Conservation (phyloP, 164 flowering plant genomes). For the Chimonanthus praecox region DNA sequence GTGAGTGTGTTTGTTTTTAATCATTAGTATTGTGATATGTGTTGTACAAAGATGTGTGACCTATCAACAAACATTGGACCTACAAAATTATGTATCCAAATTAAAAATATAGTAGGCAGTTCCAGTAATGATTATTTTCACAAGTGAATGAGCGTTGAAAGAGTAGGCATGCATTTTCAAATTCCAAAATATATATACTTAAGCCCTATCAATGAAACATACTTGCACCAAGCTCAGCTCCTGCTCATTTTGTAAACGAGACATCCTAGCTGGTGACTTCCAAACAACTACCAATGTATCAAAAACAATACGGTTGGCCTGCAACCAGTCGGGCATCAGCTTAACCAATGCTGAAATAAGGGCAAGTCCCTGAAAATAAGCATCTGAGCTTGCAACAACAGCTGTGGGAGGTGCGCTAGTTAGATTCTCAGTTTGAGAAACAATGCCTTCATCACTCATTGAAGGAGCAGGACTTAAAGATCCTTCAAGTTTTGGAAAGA, state of each 20-base stretch:
- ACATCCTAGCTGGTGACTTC: constrained; percentile 88
- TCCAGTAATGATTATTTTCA: not conserved
- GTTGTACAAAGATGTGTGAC: no score
- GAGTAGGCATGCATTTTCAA: not conserved
- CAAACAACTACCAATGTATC: constrained; percentile 83
- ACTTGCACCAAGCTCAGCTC: constrained; percentile 88
- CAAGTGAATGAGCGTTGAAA: not conserved
- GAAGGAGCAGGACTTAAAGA: constrained; percentile 21
- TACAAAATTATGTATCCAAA: not conserved
- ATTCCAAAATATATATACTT: not conserved
- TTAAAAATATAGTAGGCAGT: not conserved
- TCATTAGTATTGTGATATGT: no score
- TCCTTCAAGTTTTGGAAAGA: constrained; percentile 52
- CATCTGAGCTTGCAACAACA: constrained; percentile 45
- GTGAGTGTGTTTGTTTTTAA: no score
- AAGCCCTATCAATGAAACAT: constrained; percentile 18
- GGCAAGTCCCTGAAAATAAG: constrained; percentile 93
- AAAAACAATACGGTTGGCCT: constrained; percentile 70
- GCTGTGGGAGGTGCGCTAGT: constrained; percentile 20
- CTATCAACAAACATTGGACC: no score
- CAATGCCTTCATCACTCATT: constrained; percentile 45
- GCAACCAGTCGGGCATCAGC: constrained; percentile 92
- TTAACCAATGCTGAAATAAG: constrained; percentile 78
- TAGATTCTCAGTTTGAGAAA: constrained; percentile 36
- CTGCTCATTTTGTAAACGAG: constrained; percentile 88